Conservation (phyloP, 1,284 basidiomycete species). For the Leccinum pachyderme region DNA sequence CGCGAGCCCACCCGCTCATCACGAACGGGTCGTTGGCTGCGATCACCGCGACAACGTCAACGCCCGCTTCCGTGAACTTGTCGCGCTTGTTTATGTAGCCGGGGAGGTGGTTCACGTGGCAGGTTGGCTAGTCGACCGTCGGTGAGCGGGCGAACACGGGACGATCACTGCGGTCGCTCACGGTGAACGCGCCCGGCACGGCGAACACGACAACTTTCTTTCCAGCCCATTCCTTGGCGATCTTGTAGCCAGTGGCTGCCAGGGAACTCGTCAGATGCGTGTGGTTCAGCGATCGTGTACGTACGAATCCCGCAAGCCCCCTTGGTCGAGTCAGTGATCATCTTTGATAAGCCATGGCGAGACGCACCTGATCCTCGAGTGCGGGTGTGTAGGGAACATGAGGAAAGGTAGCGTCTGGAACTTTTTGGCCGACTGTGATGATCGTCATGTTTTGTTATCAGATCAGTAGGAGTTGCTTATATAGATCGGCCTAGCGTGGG, state of each 20-base stretch:
- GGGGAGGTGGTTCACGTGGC: conserved; percentile 73
- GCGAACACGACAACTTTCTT: conserved; percentile 82
- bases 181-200: conserved; percentile 80
- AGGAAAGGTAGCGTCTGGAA: conserved; percentile 61
- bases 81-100: conserved; percentile 63
- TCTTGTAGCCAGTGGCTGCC: conserved; percentile 53
- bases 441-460: conserved; percentile 11
- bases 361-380: conserved; percentile 59
- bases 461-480: neutral
- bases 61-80: conserved; percentile 71
- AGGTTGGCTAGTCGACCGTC: conserved; percentile 53
- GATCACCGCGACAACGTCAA: conserved; percentile 68
- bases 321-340: conserved; percentile 30
- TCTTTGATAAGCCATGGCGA: neutral
- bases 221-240: conserved; percentile 69
- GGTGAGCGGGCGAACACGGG: neutral
- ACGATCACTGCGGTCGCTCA: conserved; percentile 36
- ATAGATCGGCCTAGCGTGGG: neutral
- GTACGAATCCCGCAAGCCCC: conserved; percentile 60
- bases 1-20: conserved; percentile 73
- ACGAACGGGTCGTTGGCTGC: conserved; percentile 79
- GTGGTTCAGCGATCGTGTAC: conserved; percentile 28
- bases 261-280: neutral
- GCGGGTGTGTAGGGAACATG: conserved; percentile 66
- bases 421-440: conserved; percentile 54